Conservation (phyloP, 1,284 basidiomycete genomes). For the Irpex sp. region DNA sequence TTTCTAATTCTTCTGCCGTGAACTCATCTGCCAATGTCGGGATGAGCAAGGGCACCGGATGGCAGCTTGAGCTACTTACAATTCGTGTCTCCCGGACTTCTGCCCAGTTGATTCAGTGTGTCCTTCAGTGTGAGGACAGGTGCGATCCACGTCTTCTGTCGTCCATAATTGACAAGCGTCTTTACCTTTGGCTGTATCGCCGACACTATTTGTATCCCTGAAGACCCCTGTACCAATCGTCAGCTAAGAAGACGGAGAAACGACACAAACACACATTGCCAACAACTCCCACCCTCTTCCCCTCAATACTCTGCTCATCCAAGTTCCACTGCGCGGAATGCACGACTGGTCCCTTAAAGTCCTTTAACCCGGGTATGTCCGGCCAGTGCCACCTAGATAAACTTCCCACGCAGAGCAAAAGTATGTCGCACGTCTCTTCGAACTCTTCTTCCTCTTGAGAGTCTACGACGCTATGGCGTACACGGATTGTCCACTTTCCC, state of each 20-base stretch:
- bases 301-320: constrained; percentile 44
- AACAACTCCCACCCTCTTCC: constrained; percentile 58
- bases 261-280: constrained; percentile 41
- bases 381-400: constrained; percentile 17
- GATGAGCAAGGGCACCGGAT: not conserved
- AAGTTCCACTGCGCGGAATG: constrained; percentile 52
- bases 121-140: constrained; percentile 41
- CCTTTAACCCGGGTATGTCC: constrained; percentile 13
- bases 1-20: constrained; percentile 47
- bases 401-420: constrained; percentile 11
- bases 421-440: constrained; percentile 16
- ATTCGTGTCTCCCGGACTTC: constrained; percentile 32
- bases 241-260: not conserved
- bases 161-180: constrained; percentile 53
- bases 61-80: constrained; percentile 33
- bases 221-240: constrained; percentile 47
- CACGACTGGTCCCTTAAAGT: constrained; percentile 12
- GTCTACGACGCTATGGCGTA: constrained; percentile 24
- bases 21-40: constrained; percentile 37
- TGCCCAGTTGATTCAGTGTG: constrained; percentile 34
- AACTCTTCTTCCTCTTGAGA: constrained; percentile 13
- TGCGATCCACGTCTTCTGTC: constrained; percentile 60
- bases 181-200: constrained; percentile 51
- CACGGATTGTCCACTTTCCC: constrained; percentile 50
- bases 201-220: constrained; percentile 59